Evolutionary conservation across 2,329 filamentous ascomycete genomes (phyloP).

Genomic region (Talaromyces sp.): DNA sequence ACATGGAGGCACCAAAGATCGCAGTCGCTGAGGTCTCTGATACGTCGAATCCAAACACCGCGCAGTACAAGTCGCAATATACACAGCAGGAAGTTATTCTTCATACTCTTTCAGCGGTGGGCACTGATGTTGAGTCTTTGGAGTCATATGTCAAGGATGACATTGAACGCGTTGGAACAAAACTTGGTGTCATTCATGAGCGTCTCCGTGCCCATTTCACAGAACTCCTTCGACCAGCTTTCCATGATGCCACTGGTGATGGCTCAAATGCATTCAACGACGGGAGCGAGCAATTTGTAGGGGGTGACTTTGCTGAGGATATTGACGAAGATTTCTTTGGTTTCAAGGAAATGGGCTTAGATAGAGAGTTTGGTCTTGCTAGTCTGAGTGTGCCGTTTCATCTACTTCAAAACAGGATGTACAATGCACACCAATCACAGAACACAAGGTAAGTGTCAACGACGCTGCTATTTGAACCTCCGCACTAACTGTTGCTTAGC

Average conservation of each 20-base stretch:
- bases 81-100: slow-evolving; percentile 81
- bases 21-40: slow-evolving; percentile 50
- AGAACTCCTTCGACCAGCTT: slow-evolving; percentile 87
- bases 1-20: slow-evolving; percentile 77
- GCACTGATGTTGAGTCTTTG: slow-evolving; percentile 73
- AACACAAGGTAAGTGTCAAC: slow-evolving; percentile 52
- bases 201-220: slow-evolving; percentile 89
- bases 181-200: slow-evolving; percentile 81
- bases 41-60: slow-evolving; percentile 37
- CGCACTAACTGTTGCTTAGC: slow-evolving; percentile 20
- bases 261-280: slow-evolving; percentile 92
- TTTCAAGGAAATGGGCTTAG: slow-evolving; percentile 90
- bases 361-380: slow-evolving; percentile 83
- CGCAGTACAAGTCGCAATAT: slow-evolving; percentile 63
- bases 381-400: slow-evolving; percentile 90
- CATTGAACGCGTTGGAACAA: slow-evolving; percentile 76
- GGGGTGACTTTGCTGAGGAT: slow-evolving; percentile 95
- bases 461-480: slow-evolving; percentile 7
- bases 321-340: slow-evolving; percentile 99
- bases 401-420: slow-evolving; percentile 85
- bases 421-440: slow-evolving; percentile 78
- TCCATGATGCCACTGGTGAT: slow-evolving; percentile 75
- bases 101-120: slow-evolving; percentile 80
- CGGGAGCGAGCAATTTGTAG: slow-evolving; percentile 93
- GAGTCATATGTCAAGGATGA: slow-evolving; percentile 91